These are phyloP conservation scores for Strobilomyces echinocephalus DNA, from an alignment of 768 basidiomycete genomes.

Conservation along the genomic window DNA sequence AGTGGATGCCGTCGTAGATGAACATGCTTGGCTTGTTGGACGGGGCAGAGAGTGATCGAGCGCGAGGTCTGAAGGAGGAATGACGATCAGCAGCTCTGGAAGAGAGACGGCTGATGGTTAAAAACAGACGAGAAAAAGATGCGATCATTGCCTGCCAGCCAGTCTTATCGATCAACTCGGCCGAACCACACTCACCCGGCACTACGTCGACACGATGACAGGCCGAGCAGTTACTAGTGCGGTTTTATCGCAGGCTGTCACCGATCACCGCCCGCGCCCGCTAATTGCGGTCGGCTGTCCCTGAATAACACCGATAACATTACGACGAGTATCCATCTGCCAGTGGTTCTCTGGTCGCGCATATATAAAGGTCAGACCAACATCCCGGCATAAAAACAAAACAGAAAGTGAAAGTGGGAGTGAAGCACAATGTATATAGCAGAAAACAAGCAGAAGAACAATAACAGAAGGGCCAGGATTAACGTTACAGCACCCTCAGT, in stretches of 20 bases:
- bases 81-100: conserved; percentile 12
- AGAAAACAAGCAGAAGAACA: conserved; percentile 25
- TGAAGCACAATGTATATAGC: conserved; percentile 25
- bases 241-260: conserved; percentile 13
- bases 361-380: conserved; percentile 6
- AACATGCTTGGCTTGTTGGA: conserved; percentile 39
- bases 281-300: conserved; percentile 12
- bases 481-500: conserved; percentile 64
- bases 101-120: conserved; percentile 15
- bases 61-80: conserved; percentile 8
- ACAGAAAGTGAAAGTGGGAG: conserved; percentile 6
- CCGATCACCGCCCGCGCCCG: neutral
- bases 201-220: conserved; percentile 9
- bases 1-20: conserved; percentile 56
- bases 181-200: conserved; percentile 18
- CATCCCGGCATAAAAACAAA: conserved; percentile 6
- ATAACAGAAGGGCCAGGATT: conserved; percentile 19
- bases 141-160: conserved; percentile 5
- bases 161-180: conserved; percentile 17
- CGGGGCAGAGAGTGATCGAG: conserved; percentile 8
- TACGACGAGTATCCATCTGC: conserved; percentile 20
- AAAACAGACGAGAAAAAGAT: neutral
- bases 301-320: conserved; percentile 18
- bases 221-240: neutral
- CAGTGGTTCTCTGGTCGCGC: conserved; percentile 4